A percentile compares a stretch with the other conserved stretches of the same genome.
Conservation (phyloP, 2,329 filamentous ascomycete species). For the Calonectria naviculata region DNA sequence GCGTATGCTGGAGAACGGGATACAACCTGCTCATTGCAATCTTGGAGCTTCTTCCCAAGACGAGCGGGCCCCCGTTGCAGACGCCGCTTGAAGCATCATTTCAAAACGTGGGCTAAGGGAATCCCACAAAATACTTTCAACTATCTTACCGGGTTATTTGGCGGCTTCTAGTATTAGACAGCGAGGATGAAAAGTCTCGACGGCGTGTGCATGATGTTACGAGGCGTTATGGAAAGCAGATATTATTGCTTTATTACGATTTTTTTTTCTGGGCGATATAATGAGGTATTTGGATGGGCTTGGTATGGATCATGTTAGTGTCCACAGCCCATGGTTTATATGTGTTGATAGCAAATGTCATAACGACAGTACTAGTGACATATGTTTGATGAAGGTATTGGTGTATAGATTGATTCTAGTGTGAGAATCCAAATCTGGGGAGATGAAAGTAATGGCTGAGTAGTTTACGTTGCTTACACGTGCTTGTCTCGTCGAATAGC, state of each 20-base stretch:
- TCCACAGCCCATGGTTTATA: not conserved
- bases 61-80: not conserved
- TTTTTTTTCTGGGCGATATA: not conserved
- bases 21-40: conserved; percentile 46
- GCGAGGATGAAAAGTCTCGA: not conserved
- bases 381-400: not conserved
- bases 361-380: not conserved
- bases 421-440: not conserved
- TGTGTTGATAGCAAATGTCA: not conserved
- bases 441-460: not conserved
- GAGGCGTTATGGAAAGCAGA: conserved; percentile 5
- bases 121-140: not conserved
- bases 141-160: not conserved
- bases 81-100: not conserved
- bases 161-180: not conserved
- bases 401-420: not conserved
- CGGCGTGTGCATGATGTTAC: conserved; percentile 1
- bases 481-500: not conserved
- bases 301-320: not conserved
- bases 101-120: not conserved
- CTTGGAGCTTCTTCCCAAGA: conserved; percentile 38
- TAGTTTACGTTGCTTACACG: not conserved
- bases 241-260: not conserved
- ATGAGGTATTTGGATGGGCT: not conserved
- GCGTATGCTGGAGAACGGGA: conserved; percentile 48